A percentile compares a stretch with the other conserved stretches of the same genome.
phyloP scores from a whole-genome alignment of 2,329 filamentous ascomycete genomes.

The Chaetothyriales sp. region DNA sequence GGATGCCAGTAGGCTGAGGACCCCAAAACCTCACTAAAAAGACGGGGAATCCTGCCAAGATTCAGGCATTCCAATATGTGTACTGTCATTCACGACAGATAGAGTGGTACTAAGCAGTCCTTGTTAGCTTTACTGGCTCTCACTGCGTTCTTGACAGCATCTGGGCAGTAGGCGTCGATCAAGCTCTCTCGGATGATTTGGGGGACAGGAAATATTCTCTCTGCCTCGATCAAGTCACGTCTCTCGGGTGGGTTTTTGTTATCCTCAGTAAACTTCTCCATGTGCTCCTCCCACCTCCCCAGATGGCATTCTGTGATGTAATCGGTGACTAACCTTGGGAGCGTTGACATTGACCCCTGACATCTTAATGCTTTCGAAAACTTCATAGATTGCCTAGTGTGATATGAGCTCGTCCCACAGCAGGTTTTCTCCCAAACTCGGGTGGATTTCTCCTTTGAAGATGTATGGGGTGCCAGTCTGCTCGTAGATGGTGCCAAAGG shows the following conservation, averaged over 20 bases:
- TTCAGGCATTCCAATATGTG: no score
- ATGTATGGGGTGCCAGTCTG: background rate
- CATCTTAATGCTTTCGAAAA: background rate
- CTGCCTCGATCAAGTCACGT: conserved; percentile 16
- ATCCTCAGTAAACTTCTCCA: conserved; percentile 18
- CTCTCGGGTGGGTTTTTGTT: conserved; percentile 22
- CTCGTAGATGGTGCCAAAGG: background rate
- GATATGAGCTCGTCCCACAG: background rate
- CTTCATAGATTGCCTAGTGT: background rate
- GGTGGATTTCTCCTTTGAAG: background rate
- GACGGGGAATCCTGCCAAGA: no score
- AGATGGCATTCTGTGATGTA: conserved; percentile 17
- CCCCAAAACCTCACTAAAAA: no score
- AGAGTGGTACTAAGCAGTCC: conserved; percentile 39
- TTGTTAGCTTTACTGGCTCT: conserved; percentile 20
- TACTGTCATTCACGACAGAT: no score
- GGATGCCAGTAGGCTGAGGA: no score
- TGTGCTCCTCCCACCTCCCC: conserved; percentile 21
- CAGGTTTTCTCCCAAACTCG: background rate
- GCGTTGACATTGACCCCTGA: conserved; percentile 6
- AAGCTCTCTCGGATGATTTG: conserved; percentile 18
- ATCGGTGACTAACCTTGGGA: conserved; percentile 18
- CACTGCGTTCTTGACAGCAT: conserved; percentile 14
- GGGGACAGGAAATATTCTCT: conserved; percentile 24
- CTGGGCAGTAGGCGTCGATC: conserved; percentile 24